These are phyloP conservation scores for Xylona heveae DNA, from an alignment of 495 filamentous ascomycete species.

Conservation along the genomic window DNA sequence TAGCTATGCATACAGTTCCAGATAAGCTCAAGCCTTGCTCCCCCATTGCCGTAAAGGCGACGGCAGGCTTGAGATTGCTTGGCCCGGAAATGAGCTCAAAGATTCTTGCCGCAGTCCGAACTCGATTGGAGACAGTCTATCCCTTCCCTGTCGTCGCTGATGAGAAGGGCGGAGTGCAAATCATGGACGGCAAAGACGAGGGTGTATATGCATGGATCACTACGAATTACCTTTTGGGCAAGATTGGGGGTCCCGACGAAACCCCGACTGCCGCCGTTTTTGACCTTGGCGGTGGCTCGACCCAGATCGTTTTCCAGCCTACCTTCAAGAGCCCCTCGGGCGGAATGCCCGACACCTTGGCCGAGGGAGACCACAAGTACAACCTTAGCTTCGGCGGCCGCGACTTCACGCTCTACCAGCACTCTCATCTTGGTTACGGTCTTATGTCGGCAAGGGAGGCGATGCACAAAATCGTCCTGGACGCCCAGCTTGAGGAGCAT, in stretches of 20 bases:
- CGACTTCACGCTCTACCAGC: constrained; percentile 87
- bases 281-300: constrained; percentile 89
- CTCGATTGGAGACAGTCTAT: constrained; percentile 67
- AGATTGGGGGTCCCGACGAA: constrained; percentile 83
- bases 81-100: constrained; percentile 61
- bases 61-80: constrained; percentile 72
- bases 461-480: constrained; percentile 43
- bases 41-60: constrained; percentile 89
- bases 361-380: constrained; percentile 92
- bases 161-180: constrained; percentile 67
- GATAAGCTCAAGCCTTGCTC: constrained; percentile 72
- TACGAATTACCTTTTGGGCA: constrained; percentile 91
- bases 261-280: constrained; percentile 84
- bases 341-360: constrained; percentile 74
- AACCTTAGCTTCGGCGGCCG: constrained; percentile 75
- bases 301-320: constrained; percentile 94
- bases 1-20: constrained; percentile 63
- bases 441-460: constrained; percentile 83
- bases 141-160: constrained; percentile 83
- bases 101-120: constrained; percentile 70
- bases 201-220: constrained; percentile 99
- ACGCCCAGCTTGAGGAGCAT: constrained; percentile 6
- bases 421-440: constrained; percentile 93
- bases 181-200: constrained; percentile 92
- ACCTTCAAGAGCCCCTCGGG: constrained; percentile 51